A percentile compares a stretch with the other conserved stretches of the same genome.
phyloP scores from a whole-genome alignment of 2,329 filamentous ascomycete species.

The Sarocladium strictum region DNA sequence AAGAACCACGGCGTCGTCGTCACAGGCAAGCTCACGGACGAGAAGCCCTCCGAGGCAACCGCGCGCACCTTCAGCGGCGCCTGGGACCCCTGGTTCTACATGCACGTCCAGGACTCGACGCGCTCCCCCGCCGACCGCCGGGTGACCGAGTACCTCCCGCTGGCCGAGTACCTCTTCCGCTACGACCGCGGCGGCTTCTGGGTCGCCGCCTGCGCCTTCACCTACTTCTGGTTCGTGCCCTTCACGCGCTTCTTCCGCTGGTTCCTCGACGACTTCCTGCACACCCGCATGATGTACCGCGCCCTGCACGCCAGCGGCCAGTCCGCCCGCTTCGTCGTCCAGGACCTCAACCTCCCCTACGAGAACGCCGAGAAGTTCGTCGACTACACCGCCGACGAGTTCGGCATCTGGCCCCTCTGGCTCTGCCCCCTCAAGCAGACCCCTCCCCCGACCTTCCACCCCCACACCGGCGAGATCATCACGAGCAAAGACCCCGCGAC shows the following conservation, averaged over 20 bases:
- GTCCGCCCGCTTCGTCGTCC: slow-evolving; percentile 59
- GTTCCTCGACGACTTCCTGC: slow-evolving; percentile 66
- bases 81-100: slow-evolving; percentile 70
- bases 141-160: slow-evolving; percentile 52
- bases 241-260: slow-evolving; percentile 61
- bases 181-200: slow-evolving; percentile 74
- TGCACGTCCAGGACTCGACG: slow-evolving; percentile 52
- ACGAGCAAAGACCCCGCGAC: slow-evolving; percentile 10
- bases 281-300: slow-evolving; percentile 69
- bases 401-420: slow-evolving; percentile 56
- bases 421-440: slow-evolving; percentile 49
- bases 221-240: slow-evolving; percentile 59
- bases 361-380: slow-evolving; percentile 45
- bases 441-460: slow-evolving; percentile 48
- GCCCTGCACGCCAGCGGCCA: slow-evolving; percentile 64
- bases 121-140: slow-evolving; percentile 18
- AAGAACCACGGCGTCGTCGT: slow-evolving; percentile 59
- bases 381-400: slow-evolving; percentile 44
- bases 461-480: slow-evolving; percentile 36
- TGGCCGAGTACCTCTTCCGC: slow-evolving; percentile 69
- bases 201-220: slow-evolving; percentile 61
- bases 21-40: slow-evolving; percentile 55
- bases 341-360: slow-evolving; percentile 59
- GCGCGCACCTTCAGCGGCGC: slow-evolving; percentile 53
- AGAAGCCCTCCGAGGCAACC: slow-evolving; percentile 29